Evolutionary conservation across 2,329 filamentous ascomycete species (phyloP).

Genomic region (Didymella keratinophila): DNA sequence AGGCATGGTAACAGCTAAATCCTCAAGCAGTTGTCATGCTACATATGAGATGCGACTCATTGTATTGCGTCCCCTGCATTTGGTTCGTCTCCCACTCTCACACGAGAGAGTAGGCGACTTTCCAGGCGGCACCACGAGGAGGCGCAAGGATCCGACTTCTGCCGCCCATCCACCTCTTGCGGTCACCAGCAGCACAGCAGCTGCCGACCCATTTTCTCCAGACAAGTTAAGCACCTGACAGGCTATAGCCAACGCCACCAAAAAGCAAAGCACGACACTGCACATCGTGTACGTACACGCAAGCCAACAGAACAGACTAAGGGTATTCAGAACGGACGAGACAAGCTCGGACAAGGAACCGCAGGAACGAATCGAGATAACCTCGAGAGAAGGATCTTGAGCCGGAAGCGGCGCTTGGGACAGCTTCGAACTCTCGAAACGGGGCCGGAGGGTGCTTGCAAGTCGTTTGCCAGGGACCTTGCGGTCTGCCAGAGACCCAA

Average conservation of each 20-base stretch:
- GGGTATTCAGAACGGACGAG: slow-evolving; percentile 9
- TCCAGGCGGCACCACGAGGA: slow-evolving; percentile 49
- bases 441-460: slow-evolving; percentile 29
- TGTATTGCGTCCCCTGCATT: slow-evolving; percentile 43
- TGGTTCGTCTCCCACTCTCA: slow-evolving; percentile 38
- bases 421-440: slow-evolving; percentile 4
- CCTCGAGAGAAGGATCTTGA: slow-evolving; percentile 12
- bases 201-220: slow-evolving; percentile 34
- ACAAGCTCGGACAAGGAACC: not conserved
- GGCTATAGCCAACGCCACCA: slow-evolving; percentile 15
- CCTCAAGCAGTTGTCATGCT: not conserved
- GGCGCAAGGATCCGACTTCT: slow-evolving; percentile 50
- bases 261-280: slow-evolving; percentile 1
- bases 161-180: slow-evolving; percentile 46
- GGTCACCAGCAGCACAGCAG: slow-evolving; percentile 26
- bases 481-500: slow-evolving; percentile 34
- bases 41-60: not conserved
- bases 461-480: slow-evolving; percentile 39
- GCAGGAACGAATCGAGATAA: slow-evolving; percentile 10
- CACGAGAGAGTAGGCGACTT: slow-evolving; percentile 29
- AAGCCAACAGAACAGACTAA: slow-evolving; percentile 7
- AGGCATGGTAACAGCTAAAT: not conserved
- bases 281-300: not conserved
- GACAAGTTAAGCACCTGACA: slow-evolving; percentile 27
- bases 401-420: slow-evolving; percentile 19